Percentiles rank a stretch among this genome's conserved stretches.
Conservation (phyloP, 1,284 basidiomycete species). For the Earliella scabrosa region DNA sequence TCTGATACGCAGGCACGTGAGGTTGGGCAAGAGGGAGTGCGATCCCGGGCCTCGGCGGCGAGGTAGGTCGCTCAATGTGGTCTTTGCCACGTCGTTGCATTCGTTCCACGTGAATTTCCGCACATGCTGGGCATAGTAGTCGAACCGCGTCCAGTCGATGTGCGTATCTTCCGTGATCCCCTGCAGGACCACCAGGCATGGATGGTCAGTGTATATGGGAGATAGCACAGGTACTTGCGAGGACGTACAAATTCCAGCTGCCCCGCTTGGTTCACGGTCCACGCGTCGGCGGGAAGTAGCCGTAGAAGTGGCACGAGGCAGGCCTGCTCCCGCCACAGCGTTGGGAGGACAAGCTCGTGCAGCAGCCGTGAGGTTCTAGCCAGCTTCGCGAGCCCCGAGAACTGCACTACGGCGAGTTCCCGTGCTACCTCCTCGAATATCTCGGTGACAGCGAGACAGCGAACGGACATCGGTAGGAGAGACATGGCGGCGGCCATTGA, state of each 20-base stretch:
- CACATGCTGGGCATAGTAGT: constrained; percentile 4
- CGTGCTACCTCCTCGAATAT: not conserved
- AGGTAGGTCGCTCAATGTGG: not conserved
- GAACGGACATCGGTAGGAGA: not conserved
- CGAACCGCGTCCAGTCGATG: constrained; percentile 7
- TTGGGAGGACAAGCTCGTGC: not conserved
- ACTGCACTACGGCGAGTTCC: not conserved
- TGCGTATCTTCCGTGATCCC: not conserved
- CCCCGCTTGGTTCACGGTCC: not conserved
- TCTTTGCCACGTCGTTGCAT: not conserved
- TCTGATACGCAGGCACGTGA: not conserved
- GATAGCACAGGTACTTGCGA: not conserved
- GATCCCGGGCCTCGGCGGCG: not conserved
- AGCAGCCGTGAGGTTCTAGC: not conserved
- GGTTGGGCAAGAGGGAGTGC: not conserved
- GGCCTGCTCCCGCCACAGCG: not conserved
- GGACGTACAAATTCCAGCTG: not conserved
- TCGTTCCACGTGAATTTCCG: not conserved
- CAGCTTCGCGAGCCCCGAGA: not conserved
- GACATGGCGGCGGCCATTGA: not conserved
- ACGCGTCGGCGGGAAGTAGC: not conserved
- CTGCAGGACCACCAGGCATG: not conserved
- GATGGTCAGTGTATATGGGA: not conserved
- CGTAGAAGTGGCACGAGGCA: not conserved
- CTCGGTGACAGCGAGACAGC: constrained; percentile 3